Conservation (phyloP, 2,329 filamentous ascomycete genomes). For the Colletotrichum viniferum region DNA sequence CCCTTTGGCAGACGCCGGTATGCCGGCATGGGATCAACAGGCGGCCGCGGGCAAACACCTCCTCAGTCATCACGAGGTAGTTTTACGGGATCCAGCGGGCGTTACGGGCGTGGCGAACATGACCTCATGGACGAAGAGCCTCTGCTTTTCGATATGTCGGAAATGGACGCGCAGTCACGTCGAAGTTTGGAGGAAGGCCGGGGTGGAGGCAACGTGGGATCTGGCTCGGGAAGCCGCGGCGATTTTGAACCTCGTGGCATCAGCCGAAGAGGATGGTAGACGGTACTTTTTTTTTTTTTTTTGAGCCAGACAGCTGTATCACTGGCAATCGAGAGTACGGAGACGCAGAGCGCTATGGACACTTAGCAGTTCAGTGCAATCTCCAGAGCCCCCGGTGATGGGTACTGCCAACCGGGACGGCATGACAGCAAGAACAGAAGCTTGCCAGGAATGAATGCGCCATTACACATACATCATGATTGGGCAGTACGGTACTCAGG, state of each 20-base stretch:
- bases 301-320: background rate
- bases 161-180: slow-evolving; percentile 65
- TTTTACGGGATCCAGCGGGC: slow-evolving; percentile 43
- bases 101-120: slow-evolving; percentile 46
- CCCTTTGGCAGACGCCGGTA: slow-evolving; percentile 53
- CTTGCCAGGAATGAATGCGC: background rate
- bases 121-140: slow-evolving; percentile 69
- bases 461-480: background rate
- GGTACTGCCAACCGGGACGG: background rate
- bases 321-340: background rate
- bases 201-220: slow-evolving; percentile 42
- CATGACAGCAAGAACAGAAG: background rate
- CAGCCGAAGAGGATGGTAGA: slow-evolving; percentile 41
- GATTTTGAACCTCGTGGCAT: slow-evolving; percentile 43
- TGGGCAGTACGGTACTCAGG: background rate
- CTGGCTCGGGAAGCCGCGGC: slow-evolving; percentile 35
- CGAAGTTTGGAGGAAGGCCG: slow-evolving; percentile 62
- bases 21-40: slow-evolving; percentile 38
- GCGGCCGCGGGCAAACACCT: slow-evolving; percentile 45
- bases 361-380: background rate
- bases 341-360: background rate
- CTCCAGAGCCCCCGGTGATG: background rate
- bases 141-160: slow-evolving; percentile 74
- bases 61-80: slow-evolving; percentile 51
- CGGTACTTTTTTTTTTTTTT: background rate